Evolutionary conservation across 176 grass and related monocot species (phyloP).

Genomic region (bread wheat (Triticum aestivum)): DNA sequence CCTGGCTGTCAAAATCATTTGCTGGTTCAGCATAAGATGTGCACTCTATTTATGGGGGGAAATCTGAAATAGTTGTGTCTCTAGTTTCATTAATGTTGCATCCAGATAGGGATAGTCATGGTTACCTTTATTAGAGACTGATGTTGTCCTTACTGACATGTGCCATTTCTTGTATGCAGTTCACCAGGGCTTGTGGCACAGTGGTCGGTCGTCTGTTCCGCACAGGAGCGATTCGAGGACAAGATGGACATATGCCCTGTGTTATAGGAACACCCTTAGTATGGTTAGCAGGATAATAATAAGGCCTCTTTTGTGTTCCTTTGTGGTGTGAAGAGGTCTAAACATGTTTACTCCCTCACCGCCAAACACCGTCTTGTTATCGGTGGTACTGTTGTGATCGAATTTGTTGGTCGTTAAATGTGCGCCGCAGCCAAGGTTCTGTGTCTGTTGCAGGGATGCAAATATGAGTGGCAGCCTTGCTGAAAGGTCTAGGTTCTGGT

Average conservation of each 20-base stretch:
- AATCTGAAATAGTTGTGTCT: not conserved
- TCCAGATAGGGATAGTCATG: not conserved
- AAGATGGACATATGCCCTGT: slow-evolving; percentile 6
- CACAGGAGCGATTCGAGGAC: not conserved
- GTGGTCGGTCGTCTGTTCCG: not conserved
- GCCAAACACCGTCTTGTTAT: not conserved
- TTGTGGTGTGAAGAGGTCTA: not conserved
- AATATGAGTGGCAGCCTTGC: not conserved
- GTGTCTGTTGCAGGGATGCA: not conserved
- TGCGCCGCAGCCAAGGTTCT: not conserved
- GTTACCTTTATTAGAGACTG: not conserved
- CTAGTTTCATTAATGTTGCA: not conserved
- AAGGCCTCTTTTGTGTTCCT: not conserved
- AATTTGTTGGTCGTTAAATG: not conserved
- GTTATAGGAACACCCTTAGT: not conserved
- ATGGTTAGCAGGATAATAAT: not conserved
- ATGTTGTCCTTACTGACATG: not conserved
- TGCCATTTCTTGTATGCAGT: slow-evolving; percentile 1
- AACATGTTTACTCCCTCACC: not conserved
- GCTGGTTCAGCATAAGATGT: not conserved
- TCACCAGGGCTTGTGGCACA: not conserved
- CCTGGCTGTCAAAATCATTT: not conserved
- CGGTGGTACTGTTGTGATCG: not conserved
- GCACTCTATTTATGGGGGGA: not conserved
- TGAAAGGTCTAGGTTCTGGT: not conserved